Conservation (phyloP, 73 alveolate species). For the Stentor roeselii region DNA sequence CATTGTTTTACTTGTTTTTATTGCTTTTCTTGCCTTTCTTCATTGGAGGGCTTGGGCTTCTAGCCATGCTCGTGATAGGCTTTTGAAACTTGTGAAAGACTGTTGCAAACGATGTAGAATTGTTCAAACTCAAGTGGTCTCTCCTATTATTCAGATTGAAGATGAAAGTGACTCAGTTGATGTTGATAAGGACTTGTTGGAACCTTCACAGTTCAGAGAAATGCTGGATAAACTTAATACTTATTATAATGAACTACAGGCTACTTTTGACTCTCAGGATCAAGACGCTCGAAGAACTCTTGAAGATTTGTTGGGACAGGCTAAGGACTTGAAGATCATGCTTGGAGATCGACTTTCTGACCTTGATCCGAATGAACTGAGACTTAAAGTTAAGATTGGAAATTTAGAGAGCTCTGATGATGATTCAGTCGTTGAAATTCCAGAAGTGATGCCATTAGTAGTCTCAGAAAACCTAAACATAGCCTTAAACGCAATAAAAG, state of each 20-base stretch:
- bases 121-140: not conserved
- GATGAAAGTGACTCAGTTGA: constrained; percentile 36
- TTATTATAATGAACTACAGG: not conserved
- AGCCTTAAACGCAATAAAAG: constrained; percentile 7
- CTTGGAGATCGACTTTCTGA: constrained; percentile 16
- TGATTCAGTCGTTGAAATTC: constrained; percentile 31
- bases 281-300: not conserved
- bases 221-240: not conserved
- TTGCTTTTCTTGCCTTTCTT: constrained; percentile 30
- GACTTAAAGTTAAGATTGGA: not conserved
- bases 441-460: not conserved
- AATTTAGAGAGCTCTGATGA: not conserved
- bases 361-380: not conserved
- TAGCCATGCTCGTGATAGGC: constrained; percentile 25
- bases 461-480: constrained; percentile 24
- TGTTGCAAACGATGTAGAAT: constrained; percentile 23
- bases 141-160: constrained; percentile 27
- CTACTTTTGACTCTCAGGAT: constrained; percentile 17
- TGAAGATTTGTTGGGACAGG: not conserved
- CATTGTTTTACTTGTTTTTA: constrained; percentile 30
- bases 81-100: constrained; percentile 21
- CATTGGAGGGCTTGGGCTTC: constrained; percentile 39
- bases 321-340: not conserved
- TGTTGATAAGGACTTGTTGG: constrained; percentile 45
- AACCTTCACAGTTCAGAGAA: constrained; percentile 27